Evolutionary conservation across 495 filamentous ascomycete species (phyloP).

Genomic region (Neurospora sp.): DNA sequence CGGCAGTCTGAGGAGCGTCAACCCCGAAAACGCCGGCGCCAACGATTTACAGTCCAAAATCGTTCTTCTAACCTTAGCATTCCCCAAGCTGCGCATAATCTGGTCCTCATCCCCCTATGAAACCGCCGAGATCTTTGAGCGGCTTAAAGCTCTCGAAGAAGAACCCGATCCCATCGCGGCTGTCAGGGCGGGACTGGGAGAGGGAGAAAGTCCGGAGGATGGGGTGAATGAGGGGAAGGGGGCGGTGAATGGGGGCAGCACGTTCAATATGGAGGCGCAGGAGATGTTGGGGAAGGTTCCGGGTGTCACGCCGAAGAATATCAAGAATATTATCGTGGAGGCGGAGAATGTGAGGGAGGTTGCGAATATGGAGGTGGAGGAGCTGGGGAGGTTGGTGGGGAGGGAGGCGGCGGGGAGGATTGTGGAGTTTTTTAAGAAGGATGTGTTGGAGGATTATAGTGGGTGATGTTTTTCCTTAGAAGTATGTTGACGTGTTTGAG

Average conservation of each 20-base stretch:
- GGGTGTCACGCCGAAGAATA: constrained; percentile 70
- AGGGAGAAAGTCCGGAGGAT: constrained; percentile 42
- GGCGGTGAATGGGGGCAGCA: constrained; percentile 14
- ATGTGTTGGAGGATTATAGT: constrained; percentile 43
- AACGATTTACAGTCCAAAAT: constrained; percentile 84
- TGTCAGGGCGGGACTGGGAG: constrained; percentile 69
- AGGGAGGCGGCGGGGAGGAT: constrained; percentile 72
- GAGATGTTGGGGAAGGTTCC: constrained; percentile 86
- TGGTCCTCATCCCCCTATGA: constrained; percentile 93
- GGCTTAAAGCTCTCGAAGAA: constrained; percentile 75
- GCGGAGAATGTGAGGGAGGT: constrained; percentile 71
- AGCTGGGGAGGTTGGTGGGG: constrained; percentile 64
- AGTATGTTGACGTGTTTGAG: neutral
- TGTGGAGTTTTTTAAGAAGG: constrained; percentile 73
- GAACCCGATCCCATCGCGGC: constrained; percentile 89
- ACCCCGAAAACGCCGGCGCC: constrained; percentile 40
- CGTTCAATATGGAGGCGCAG: constrained; percentile 53
- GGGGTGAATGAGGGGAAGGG: neutral
- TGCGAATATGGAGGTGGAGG: constrained; percentile 73
- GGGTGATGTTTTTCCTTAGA: neutral
- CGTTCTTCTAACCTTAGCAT: constrained; percentile 85
- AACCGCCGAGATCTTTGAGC: constrained; percentile 92
- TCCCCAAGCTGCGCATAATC: constrained; percentile 79
- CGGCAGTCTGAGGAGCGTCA: constrained; percentile 48
- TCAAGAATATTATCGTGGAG: constrained; percentile 58